Conservation (phyloP, 2,329 filamentous ascomycete species). For the Pyricularia grisea region DNA sequence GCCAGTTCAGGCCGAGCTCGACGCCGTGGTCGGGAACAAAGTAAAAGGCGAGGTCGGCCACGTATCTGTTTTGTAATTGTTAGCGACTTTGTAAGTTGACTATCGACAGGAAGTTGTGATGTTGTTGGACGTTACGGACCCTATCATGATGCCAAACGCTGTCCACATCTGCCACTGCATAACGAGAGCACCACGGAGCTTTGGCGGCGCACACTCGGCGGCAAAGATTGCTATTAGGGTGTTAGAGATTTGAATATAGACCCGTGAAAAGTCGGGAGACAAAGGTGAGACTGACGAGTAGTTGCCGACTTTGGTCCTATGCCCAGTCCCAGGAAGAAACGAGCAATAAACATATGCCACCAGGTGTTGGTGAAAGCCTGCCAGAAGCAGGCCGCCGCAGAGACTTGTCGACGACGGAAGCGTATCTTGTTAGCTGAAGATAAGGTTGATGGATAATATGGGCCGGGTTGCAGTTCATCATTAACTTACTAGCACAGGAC, state of each 20-base stretch:
- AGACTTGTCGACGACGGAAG: conserved; percentile 3
- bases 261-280: not conserved
- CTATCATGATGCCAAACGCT: conserved; percentile 17
- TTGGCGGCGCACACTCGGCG: conserved; percentile 56
- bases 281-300: conserved; percentile 30
- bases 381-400: conserved; percentile 26
- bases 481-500: conserved; percentile 40
- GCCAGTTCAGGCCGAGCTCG: conserved; percentile 49
- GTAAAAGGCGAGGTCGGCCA: conserved; percentile 52
- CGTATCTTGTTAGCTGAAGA: not conserved
- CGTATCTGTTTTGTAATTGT: conserved; percentile 28
- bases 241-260: not conserved
- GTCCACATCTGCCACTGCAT: conserved; percentile 48
- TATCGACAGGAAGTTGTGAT: not conserved
- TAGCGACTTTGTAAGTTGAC: not conserved
- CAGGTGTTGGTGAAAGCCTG: conserved; percentile 34
- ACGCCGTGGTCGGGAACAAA: conserved; percentile 43
- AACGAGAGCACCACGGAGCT: conserved; percentile 57
- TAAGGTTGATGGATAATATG: too few species aligned
- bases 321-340: conserved; percentile 60
- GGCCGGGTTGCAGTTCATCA: too few species aligned
- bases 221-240: conserved; percentile 46
- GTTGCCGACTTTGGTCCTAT: conserved; percentile 64
- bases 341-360: conserved; percentile 63
- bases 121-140: not conserved